phyloP scores from a whole-genome alignment of 176 grass and related monocot genomes.

The Zizania latifolia region DNA sequence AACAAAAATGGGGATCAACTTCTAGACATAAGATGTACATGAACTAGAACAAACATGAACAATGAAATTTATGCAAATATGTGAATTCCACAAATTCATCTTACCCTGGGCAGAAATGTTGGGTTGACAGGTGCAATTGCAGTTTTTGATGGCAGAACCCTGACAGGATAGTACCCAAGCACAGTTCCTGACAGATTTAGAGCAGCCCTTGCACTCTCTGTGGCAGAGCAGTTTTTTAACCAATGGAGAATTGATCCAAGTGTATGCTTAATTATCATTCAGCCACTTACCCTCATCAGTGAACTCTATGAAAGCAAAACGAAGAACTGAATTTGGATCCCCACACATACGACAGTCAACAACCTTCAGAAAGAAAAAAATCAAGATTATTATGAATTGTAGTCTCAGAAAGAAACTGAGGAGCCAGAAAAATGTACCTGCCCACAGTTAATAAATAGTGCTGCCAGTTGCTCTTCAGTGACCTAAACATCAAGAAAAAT shows the following conservation, averaged over 20 bases:
- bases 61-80: background rate
- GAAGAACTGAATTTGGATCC: constrained; percentile 97
- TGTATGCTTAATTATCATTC: constrained; percentile 20
- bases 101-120: constrained; percentile 88
- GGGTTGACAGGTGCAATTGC: constrained; percentile 97
- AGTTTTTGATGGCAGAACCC: constrained; percentile 94
- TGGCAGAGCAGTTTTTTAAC: constrained; percentile 18
- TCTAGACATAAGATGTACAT: constrained; percentile 19
- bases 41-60: background rate
- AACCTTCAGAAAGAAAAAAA: constrained; percentile 54
- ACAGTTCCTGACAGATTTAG: constrained; percentile 86
- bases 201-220: constrained; percentile 77
- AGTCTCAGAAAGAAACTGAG: background rate
- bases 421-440: constrained; percentile 43
- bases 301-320: constrained; percentile 99
- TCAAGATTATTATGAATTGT: constrained; percentile 12
- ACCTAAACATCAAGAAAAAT: constrained; percentile 51
- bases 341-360: constrained; percentile 99
- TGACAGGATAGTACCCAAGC: constrained; percentile 86
- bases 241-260: constrained; percentile 9
- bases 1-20: background rate
- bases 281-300: constrained; percentile 86
- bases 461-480: constrained; percentile 94
- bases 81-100: constrained; percentile 17
- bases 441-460: constrained; percentile 89